Evolutionary conservation across 1,284 basidiomycete genomes (phyloP), one percentile per base, ranked within the genome.

Genomic region (Bjerkandera adusta): DNA sequence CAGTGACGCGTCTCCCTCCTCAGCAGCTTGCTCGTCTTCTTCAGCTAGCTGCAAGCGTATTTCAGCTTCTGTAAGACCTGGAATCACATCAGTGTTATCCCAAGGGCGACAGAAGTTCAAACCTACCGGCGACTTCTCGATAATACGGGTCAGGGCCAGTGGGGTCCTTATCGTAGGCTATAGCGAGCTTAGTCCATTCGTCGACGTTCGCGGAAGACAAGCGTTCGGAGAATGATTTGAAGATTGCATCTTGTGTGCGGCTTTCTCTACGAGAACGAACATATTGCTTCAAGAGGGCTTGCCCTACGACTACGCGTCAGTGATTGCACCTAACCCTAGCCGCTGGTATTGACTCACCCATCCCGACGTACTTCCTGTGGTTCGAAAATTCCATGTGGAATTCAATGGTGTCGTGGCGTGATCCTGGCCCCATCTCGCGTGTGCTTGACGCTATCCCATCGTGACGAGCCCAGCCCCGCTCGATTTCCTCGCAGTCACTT

Each of bases 381-480:
- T 55, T 55, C 15, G 35, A 27, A 15, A 15, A 42, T 4, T 47
- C 44, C 13, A 44, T 44, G 35, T 52, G 51, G 42, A 57, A 60
- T 43, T 67, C 58, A 0, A 66, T 25, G 1, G 52, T 59, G 27
- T 67, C 63, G 1, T 48, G 49, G 1, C 58, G 45, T 4, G 47
- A 50, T 0, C 60, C 63, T 1, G 62, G 59, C 3, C 60, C 59
- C 65, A 68, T 68, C 47, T 66, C 61, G 27, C 53, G 54, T 8
- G 59, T 65, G 34, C 59, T 61, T 2, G 49, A 8, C 0, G 59
- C 58, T 3, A 61, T 30, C 1, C 47, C 52, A 43, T 66, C 61
- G 5, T 54, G 43, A 7, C 51, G 27, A 0, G 58, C 50, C 66
- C 64, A 68, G 1, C 48, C 50, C 1, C 57, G 52, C 49, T 68